These are phyloP conservation scores for Claviceps paspali DNA, from an alignment of 2,329 filamentous ascomycete species.

Conservation along the genomic window DNA sequence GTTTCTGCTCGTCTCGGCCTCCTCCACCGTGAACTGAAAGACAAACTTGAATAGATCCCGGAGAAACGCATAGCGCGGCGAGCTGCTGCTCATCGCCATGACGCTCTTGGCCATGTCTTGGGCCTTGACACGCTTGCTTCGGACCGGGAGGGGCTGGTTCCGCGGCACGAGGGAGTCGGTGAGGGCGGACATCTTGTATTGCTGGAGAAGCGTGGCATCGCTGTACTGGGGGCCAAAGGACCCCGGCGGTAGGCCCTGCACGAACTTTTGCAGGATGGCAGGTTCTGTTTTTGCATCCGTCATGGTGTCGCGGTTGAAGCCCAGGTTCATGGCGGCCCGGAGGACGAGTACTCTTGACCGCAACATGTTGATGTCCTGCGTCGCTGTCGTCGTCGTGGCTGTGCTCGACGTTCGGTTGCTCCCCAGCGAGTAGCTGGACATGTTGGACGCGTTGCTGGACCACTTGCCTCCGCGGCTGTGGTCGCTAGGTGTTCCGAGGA, in stretches of 20 bases:
- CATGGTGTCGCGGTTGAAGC: constrained; percentile 50
- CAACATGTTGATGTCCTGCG: constrained; percentile 62
- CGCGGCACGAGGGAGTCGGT: constrained; percentile 46
- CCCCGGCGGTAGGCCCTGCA: constrained; percentile 58
- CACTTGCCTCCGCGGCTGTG: constrained; percentile 51
- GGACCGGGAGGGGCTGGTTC: constrained; percentile 27
- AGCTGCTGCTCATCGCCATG: constrained; percentile 54
- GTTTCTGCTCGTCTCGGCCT: constrained; percentile 52
- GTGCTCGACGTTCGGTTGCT: constrained; percentile 53
- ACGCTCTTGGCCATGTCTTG: constrained; percentile 71
- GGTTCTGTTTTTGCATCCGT: constrained; percentile 29
- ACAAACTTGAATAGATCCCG: constrained; percentile 71
- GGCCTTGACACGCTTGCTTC: constrained; percentile 46
- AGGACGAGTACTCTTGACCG: constrained; percentile 67
- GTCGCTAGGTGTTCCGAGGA: constrained; percentile 56
- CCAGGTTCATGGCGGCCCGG: constrained; percentile 73
- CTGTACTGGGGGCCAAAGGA: constrained; percentile 61
- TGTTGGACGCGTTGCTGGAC: constrained; percentile 66
- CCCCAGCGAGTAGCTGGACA: constrained; percentile 65
- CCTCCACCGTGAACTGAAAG: constrained; percentile 71
- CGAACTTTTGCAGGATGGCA: constrained; percentile 54
- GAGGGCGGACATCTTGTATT: constrained; percentile 67
- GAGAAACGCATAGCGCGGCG: constrained; percentile 59
- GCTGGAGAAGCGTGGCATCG: constrained; percentile 57
- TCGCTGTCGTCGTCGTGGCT: constrained; percentile 50